Evolutionary conservation across 768 basidiomycete genomes (phyloP).

Genomic region (Boletus pseudo-olivaceus): DNA sequence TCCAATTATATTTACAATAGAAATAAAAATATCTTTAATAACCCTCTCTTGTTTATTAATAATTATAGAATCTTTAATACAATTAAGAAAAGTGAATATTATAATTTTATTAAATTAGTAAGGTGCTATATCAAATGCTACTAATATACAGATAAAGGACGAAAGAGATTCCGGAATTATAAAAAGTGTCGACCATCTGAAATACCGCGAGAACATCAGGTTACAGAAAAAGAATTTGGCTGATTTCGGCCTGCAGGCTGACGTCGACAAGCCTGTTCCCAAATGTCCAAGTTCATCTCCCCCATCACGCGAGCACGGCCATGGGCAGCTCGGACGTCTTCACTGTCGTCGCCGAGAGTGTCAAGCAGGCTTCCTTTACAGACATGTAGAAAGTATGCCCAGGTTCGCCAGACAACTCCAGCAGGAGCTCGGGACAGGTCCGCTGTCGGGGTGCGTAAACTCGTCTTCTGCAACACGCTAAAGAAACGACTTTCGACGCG

Average conservation of each 20-base stretch:
- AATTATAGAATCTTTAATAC: too few species aligned
- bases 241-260: too few species aligned
- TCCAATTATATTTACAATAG: too few species aligned
- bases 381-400: slow-evolving; percentile 16
- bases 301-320: slow-evolving; percentile 16
- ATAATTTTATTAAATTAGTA: too few species aligned
- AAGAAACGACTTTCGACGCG: neutral
- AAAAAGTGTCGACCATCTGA: neutral
- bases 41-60: too few species aligned
- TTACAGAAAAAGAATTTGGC: neutral
- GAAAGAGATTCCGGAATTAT: neutral
- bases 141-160: too few species aligned
- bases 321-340: slow-evolving; percentile 9
- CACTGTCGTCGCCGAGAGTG: neutral
- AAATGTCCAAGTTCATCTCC: slow-evolving; percentile 22
- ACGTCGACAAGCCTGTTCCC: neutral
- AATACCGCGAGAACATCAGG: neutral
- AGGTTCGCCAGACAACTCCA: slow-evolving; percentile 16
- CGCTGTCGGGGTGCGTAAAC: slow-evolving; percentile 31
- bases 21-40: too few species aligned
- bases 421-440: slow-evolving; percentile 33
- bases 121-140: too few species aligned
- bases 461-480: neutral
- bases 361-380: neutral
- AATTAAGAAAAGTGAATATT: too few species aligned